Conservation (phyloP, 139 green algal genomes). For the Nannochloris sp. region DNA sequence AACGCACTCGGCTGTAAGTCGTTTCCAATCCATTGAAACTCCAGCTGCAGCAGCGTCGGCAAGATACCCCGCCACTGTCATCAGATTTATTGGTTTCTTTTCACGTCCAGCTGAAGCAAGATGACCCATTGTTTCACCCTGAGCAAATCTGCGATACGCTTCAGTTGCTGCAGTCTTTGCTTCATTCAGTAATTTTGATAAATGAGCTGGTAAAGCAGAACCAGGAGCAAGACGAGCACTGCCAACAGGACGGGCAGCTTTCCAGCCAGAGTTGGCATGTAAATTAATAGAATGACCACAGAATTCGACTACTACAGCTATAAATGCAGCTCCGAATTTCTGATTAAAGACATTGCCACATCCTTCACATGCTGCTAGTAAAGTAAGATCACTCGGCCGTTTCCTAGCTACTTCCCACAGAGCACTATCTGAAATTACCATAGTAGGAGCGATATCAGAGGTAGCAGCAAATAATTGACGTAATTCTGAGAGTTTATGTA, state of each 20-base stretch:
- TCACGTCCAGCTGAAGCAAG: constrained; percentile 16
- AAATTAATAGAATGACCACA: background rate
- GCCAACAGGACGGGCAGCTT: background rate
- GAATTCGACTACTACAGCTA: constrained; percentile 7
- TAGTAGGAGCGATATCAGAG: constrained; percentile 8
- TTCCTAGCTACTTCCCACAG: constrained; percentile 22
- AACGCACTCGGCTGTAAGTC: background rate
- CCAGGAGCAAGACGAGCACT: background rate
- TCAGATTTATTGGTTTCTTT: constrained; percentile 16
- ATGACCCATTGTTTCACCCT: background rate
- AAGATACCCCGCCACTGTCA: constrained; percentile 25
- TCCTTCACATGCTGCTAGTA: constrained; percentile 7
- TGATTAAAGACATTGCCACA: constrained; percentile 8
- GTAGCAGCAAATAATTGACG: background rate
- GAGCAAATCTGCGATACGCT: constrained; percentile 10
- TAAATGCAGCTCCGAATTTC: constrained; percentile 10
- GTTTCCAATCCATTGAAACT: constrained; percentile 18
- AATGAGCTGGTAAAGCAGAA: background rate
- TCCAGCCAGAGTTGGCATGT: background rate
- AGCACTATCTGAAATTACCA: constrained; percentile 7
- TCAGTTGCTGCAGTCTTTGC: constrained; percentile 6
- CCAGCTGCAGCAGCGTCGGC: constrained; percentile 16
- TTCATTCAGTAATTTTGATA: background rate
- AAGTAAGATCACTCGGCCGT: background rate
- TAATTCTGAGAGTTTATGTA: constrained; percentile 7